Percentiles rank a stretch among this genome's conserved stretches.
Evolutionary conservation across 805 yeast species (phyloP).

Genomic region (Ogataea kodamae): DNA sequence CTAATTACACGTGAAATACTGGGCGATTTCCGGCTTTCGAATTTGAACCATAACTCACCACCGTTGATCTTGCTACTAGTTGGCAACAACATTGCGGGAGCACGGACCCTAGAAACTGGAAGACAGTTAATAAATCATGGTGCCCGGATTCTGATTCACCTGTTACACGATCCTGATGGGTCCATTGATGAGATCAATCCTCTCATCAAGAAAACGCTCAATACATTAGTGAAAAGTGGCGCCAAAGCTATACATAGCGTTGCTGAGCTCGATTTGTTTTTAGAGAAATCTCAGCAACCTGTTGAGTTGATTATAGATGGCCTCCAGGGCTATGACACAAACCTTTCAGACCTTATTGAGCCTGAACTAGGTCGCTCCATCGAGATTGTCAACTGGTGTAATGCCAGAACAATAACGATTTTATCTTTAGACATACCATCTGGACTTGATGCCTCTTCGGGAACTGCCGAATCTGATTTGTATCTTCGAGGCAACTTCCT

Average conservation of each 20-base stretch:
- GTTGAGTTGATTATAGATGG: slow-evolving; percentile 80
- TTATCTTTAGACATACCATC: slow-evolving; percentile 78
- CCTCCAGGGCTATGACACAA: slow-evolving; percentile 77
- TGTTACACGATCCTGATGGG: slow-evolving; percentile 35
- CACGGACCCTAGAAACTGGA: slow-evolving; percentile 73
- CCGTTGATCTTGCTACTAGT: slow-evolving; percentile 70
- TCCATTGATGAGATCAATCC: slow-evolving; percentile 36
- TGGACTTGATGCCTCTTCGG: slow-evolving; percentile 82
- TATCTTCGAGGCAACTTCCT: slow-evolving; percentile 47
- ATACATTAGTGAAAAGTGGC: slow-evolving; percentile 56
- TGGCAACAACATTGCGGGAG: slow-evolving; percentile 75
- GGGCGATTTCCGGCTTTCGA: slow-evolving; percentile 61
- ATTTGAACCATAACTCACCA: slow-evolving; percentile 70
- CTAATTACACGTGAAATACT: slow-evolving; percentile 62
- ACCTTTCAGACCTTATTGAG: slow-evolving; percentile 53
- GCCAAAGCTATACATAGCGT: slow-evolving; percentile 55
- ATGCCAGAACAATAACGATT: slow-evolving; percentile 42
- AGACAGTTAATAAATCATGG: slow-evolving; percentile 76
- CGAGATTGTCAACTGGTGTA: slow-evolving; percentile 65
- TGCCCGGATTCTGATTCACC: slow-evolving; percentile 58
- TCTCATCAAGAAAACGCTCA: slow-evolving; percentile 45
- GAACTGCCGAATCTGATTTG: slow-evolving; percentile 36
- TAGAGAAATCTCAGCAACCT: slow-evolving; percentile 59
- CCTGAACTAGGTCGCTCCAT: slow-evolving; percentile 39
- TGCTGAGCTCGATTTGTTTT: slow-evolving; percentile 35